phyloP scores from a whole-genome alignment of 768 basidiomycete genomes.

The Lepiota brunneoincarnata region DNA sequence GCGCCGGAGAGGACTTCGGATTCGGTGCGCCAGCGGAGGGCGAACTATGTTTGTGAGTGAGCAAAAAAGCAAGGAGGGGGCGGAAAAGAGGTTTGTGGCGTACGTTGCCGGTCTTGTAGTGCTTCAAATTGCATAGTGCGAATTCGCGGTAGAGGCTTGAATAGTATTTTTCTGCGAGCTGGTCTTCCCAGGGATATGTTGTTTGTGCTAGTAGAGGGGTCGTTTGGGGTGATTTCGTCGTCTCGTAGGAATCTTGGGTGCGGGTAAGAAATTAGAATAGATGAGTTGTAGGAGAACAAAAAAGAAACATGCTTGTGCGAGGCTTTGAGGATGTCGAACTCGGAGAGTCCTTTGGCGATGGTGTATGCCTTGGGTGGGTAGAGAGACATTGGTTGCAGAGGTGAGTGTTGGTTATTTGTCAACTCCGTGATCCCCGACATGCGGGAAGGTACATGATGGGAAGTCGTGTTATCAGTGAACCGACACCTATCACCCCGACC shows the following conservation, averaged over 20 bases:
- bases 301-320: conserved; percentile 55
- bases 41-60: conserved; percentile 48
- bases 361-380: conserved; percentile 32
- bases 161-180: conserved; percentile 88
- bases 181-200: conserved; percentile 70
- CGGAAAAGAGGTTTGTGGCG: conserved; percentile 21
- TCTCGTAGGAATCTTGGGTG: conserved; percentile 72
- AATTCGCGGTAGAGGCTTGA: conserved; percentile 87
- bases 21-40: conserved; percentile 93
- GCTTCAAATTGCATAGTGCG: conserved; percentile 90
- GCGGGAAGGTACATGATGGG: too few species aligned
- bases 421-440: too few species aligned
- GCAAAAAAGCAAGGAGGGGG: background rate
- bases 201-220: conserved; percentile 10
- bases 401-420: background rate
- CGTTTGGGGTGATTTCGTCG: conserved; percentile 36
- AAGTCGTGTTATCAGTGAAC: background rate
- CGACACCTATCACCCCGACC: too few species aligned
- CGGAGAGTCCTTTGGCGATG: conserved; percentile 38
- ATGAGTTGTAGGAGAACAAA: background rate
- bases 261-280: background rate
- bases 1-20: conserved; percentile 81
- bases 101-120: conserved; percentile 91
- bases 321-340: conserved; percentile 75
- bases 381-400: conserved; percentile 27